phyloP scores from a whole-genome alignment of 352 stramenopile species.

The Pythium monospermum region DNA sequence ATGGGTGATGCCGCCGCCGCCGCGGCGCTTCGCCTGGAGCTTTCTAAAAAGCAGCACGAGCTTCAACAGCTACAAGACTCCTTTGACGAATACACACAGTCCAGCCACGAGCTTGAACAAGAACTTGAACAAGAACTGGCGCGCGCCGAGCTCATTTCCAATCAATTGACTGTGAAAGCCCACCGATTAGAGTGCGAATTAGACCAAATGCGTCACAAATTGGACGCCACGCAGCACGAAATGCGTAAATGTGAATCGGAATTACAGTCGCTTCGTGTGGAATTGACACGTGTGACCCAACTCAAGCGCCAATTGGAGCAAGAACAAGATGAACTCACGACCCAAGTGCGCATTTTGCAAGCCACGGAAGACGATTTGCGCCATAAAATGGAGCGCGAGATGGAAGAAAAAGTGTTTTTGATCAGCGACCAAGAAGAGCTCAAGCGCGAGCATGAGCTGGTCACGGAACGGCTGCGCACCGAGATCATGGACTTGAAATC shows the following conservation, averaged over 20 bases:
- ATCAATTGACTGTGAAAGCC: slow-evolving; percentile 35
- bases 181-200: slow-evolving; percentile 56
- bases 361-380: slow-evolving; percentile 70
- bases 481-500: slow-evolving; percentile 87
- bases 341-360: slow-evolving; percentile 76
- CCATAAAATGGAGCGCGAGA: slow-evolving; percentile 82
- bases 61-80: slow-evolving; percentile 64
- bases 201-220: slow-evolving; percentile 34
- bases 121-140: slow-evolving; percentile 73
- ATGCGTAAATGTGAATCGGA: slow-evolving; percentile 52
- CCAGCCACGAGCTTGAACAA: slow-evolving; percentile 71
- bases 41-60: slow-evolving; percentile 53
- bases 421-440: slow-evolving; percentile 81
- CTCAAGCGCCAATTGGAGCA: slow-evolving; percentile 56
- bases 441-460: slow-evolving; percentile 72
- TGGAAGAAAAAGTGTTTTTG: slow-evolving; percentile 84
- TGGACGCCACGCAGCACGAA: slow-evolving; percentile 50
- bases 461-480: slow-evolving; percentile 66
- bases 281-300: slow-evolving; percentile 32
- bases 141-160: slow-evolving; percentile 50
- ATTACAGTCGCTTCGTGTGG: slow-evolving; percentile 32
- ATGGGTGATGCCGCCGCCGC: slow-evolving; percentile 13
- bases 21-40: slow-evolving; percentile 34
- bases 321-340: slow-evolving; percentile 73
- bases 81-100: slow-evolving; percentile 82